A percentile compares a stretch with the other conserved stretches of the same genome.
These are phyloP conservation scores for Pythium sukuiense DNA, from an alignment of 352 stramenopile genomes.

Conservation along the genomic window DNA sequence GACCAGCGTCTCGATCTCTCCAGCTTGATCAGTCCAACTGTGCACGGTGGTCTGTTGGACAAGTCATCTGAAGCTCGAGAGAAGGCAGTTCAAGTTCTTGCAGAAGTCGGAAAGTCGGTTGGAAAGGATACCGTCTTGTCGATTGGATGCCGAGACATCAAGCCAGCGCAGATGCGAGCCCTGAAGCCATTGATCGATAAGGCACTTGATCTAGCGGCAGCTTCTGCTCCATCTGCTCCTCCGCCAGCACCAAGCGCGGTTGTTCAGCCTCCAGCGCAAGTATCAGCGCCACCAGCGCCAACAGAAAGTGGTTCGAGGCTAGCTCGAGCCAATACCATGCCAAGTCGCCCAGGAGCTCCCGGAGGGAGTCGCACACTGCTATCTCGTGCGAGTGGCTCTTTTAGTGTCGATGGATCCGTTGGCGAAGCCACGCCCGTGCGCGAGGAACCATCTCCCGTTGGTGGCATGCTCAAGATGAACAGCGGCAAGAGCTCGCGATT, in stretches of 20 bases:
- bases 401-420: slow-evolving; percentile 19
- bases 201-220: slow-evolving; percentile 40
- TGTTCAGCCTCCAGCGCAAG: background rate
- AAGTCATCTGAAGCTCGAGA: slow-evolving; percentile 82
- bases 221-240: background rate
- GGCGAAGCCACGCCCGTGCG: slow-evolving; percentile 16
- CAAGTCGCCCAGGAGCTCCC: slow-evolving; percentile 14
- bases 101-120: slow-evolving; percentile 82
- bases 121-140: slow-evolving; percentile 73
- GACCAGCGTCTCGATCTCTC: slow-evolving; percentile 65
- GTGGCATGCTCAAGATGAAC: slow-evolving; percentile 61
- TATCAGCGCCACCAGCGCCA: background rate
- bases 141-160: slow-evolving; percentile 76
- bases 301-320: slow-evolving; percentile 9
- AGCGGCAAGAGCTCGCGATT: slow-evolving; percentile 56
- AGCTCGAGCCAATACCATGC: slow-evolving; percentile 16
- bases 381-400: slow-evolving; percentile 29
- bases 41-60: slow-evolving; percentile 78
- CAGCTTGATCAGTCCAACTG: slow-evolving; percentile 62
- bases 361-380: slow-evolving; percentile 13
- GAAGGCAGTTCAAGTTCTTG: slow-evolving; percentile 74
- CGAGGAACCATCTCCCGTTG: slow-evolving; percentile 30
- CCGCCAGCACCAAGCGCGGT: background rate
- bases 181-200: slow-evolving; percentile 86
- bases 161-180: slow-evolving; percentile 83